phyloP scores from a whole-genome alignment of 139 green algal species.

The Coccomyxa sp. region DNA sequence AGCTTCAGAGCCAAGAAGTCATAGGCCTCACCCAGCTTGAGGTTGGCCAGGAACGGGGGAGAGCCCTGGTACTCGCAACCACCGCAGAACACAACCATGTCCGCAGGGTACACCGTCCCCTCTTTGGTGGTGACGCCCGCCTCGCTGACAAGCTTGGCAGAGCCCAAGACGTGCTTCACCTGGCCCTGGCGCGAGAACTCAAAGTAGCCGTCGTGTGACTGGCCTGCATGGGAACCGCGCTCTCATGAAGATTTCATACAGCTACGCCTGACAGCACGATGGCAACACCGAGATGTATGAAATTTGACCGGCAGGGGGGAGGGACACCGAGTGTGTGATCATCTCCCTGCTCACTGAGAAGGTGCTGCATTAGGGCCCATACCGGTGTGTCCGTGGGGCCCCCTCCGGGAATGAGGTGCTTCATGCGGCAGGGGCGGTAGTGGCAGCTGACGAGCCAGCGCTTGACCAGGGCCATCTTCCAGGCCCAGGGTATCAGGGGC shows the following conservation, averaged over 20 bases:
- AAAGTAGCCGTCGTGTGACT: conserved; percentile 30
- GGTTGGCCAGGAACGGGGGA: conserved; percentile 14
- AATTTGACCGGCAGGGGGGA: no score
- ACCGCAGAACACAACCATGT: conserved; percentile 14
- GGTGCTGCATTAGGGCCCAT: no score
- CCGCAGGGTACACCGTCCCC: not conserved
- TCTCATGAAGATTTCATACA: not conserved
- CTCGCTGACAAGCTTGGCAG: not conserved
- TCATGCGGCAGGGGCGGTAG: conserved; percentile 6
- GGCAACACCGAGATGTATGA: no score
- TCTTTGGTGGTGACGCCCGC: not conserved
- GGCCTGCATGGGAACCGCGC: conserved; percentile 5
- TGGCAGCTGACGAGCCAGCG: conserved; percentile 1
- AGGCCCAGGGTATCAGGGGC: conserved; percentile 16
- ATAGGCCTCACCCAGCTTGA: conserved; percentile 7
- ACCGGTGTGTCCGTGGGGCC: not conserved
- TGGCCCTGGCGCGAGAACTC: conserved; percentile 1
- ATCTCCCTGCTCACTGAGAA: no score
- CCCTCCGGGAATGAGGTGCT: conserved; percentile 7
- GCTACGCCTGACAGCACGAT: not conserved
- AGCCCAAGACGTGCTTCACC: not conserved
- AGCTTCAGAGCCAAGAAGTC: no score
- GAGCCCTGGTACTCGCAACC: conserved; percentile 19
- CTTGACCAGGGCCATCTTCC: not conserved
- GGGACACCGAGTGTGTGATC: no score